phyloP scores from a whole-genome alignment of 805 yeast species.

The Kluyveromyces lactis region DNA sequence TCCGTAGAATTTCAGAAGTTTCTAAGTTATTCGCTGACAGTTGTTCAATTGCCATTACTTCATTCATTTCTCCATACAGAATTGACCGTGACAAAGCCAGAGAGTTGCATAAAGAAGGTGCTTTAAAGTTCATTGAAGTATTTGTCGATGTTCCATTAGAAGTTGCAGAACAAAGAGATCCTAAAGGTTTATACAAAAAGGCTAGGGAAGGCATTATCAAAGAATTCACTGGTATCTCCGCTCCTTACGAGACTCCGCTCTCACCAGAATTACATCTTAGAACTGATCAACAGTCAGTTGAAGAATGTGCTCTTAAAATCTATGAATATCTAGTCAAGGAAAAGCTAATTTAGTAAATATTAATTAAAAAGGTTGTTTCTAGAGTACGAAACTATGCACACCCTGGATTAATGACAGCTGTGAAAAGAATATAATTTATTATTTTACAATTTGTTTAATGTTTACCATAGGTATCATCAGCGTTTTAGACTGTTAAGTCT shows the following conservation, averaged over 20 bases:
- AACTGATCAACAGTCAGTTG: slow-evolving; percentile 63
- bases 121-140: slow-evolving; percentile 81
- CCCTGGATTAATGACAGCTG: background rate
- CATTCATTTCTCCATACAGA: slow-evolving; percentile 88
- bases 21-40: slow-evolving; percentile 91
- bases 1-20: slow-evolving; percentile 90
- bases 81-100: slow-evolving; percentile 81
- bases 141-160: slow-evolving; percentile 88
- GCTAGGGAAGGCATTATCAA: slow-evolving; percentile 92
- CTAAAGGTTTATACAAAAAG: slow-evolving; percentile 93
- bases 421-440: slow-evolving; percentile 1
- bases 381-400: too few relatives aligned
- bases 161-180: slow-evolving; percentile 95
- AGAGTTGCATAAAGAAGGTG: slow-evolving; percentile 66
- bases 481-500: slow-evolving; percentile 76
- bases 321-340: slow-evolving; percentile 55
- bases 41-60: slow-evolving; percentile 78
- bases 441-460: background rate
- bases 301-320: slow-evolving; percentile 71
- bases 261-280: slow-evolving; percentile 74
- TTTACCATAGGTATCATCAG: slow-evolving; percentile 6
- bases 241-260: slow-evolving; percentile 92
- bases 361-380: too few relatives aligned
- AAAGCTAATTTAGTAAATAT: slow-evolving; percentile 23
- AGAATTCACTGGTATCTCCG: slow-evolving; percentile 92